phyloP scores from a whole-genome alignment of 2,329 filamentous ascomycete species.

The Endothia cerciana region DNA sequence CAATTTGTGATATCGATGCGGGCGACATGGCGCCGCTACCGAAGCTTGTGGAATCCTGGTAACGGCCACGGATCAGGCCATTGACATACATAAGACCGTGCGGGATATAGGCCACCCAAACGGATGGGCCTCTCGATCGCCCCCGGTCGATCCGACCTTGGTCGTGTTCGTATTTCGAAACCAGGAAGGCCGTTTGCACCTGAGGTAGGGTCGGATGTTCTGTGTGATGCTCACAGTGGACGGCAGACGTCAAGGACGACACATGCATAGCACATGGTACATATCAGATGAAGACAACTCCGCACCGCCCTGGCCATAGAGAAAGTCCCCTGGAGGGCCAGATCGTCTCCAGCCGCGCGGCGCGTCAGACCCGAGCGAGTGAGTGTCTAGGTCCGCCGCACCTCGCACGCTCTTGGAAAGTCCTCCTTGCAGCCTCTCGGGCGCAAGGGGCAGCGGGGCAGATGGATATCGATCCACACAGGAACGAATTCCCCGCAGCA shows the following conservation, averaged over 20 bases:
- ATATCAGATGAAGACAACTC: not conserved
- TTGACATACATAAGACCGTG: not conserved
- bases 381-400: too few relatives aligned
- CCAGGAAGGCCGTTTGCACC: not conserved
- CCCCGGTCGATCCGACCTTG: not conserved
- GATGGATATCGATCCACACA: not conserved
- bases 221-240: not conserved
- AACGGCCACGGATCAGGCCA: not conserved
- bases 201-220: too few relatives aligned
- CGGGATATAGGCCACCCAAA: not conserved
- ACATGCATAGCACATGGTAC: not conserved
- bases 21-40: not conserved
- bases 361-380: too few relatives aligned
- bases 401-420: too few relatives aligned
- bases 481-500: not conserved
- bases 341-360: too few relatives aligned
- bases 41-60: not conserved
- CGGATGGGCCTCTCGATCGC: not conserved
- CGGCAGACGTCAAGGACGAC: not conserved
- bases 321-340: too few relatives aligned
- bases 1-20: not conserved
- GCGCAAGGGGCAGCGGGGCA: not conserved
- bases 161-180: constrained; percentile 7
- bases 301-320: too few relatives aligned
- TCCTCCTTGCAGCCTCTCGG: not conserved